phyloP scores from a whole-genome alignment of 2,329 filamentous ascomycete genomes.

The Alternaria gaisen region DNA sequence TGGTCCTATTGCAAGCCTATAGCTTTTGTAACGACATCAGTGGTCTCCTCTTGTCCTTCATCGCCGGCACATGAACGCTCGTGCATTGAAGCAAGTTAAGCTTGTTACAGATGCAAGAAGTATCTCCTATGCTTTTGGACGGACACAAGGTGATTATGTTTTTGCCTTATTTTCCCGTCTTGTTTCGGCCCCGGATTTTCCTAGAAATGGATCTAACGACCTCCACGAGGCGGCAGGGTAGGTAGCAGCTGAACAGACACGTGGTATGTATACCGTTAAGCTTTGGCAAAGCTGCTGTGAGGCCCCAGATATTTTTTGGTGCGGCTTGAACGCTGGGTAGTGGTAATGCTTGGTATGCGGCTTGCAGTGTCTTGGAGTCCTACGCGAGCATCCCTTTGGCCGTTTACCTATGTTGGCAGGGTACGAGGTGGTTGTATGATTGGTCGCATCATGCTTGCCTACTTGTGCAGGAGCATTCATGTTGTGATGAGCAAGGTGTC shows the following conservation, averaged over 20 bases:
- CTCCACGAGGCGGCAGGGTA: not conserved
- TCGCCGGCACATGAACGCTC: too few species aligned
- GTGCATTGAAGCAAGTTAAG: not conserved
- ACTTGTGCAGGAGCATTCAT: not conserved
- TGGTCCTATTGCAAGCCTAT: too few species aligned
- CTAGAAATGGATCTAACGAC: too few species aligned
- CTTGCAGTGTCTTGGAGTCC: not conserved
- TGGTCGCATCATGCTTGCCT: not conserved
- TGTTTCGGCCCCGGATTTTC: too few species aligned
- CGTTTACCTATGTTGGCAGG: not conserved
- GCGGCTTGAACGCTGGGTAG: too few species aligned
- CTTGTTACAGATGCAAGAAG: not conserved
- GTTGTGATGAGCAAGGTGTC: not conserved
- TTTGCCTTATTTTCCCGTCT: too few species aligned
- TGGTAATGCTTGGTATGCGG: not conserved
- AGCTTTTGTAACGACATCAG: too few species aligned
- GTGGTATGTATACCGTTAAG: not conserved
- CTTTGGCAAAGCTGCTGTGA: not conserved
- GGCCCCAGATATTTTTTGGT: too few species aligned
- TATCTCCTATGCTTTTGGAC: not conserved
- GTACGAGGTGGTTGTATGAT: not conserved
- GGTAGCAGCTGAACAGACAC: not conserved
- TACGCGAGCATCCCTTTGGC: not conserved
- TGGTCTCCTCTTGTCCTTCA: too few species aligned
- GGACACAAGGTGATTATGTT: accelerated